Evolutionary conservation across 495 filamentous ascomycete genomes (phyloP).

Genomic region (Apiosordaria backusii): DNA sequence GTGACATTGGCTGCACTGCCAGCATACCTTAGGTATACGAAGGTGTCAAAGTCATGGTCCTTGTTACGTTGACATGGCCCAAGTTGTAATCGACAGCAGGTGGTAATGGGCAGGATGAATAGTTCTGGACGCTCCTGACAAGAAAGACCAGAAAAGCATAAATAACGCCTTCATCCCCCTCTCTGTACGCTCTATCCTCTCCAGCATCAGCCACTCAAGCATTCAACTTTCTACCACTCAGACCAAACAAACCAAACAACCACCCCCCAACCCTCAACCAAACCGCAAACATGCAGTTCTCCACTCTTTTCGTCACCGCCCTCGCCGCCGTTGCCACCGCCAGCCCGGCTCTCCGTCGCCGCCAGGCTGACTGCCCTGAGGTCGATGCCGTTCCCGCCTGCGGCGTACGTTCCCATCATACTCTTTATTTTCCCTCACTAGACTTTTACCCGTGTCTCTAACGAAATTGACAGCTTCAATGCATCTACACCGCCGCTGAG

Average conservation of each 20-base stretch:
- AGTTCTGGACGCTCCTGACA: not conserved
- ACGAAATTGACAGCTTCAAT: not conserved
- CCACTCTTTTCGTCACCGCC: constrained; percentile 10
- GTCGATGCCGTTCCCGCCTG: constrained; percentile 8
- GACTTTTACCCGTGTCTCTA: not conserved
- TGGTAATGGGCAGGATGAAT: not conserved
- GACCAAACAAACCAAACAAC: not conserved
- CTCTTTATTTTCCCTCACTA: not conserved
- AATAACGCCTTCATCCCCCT: not conserved
- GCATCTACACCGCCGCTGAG: constrained; percentile 6
- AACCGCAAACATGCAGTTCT: constrained; percentile 14
- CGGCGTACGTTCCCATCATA: constrained; percentile 4
- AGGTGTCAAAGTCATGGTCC: not conserved
- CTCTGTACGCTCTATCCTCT: not conserved
- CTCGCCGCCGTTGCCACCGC: constrained; percentile 14
- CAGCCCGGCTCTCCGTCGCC: constrained; percentile 3
- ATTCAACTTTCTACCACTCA: not conserved
- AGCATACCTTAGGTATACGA: not conserved
- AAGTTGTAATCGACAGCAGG: not conserved
- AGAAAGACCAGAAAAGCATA: constrained; percentile 3
- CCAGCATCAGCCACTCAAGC: constrained; percentile 1
- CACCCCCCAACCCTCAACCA: not conserved
- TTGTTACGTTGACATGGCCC: not conserved
- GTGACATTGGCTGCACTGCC: not conserved
- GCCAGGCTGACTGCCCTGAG: constrained; percentile 14